These are phyloP conservation scores for Mycena polygramma DNA, from an alignment of 768 basidiomycete genomes.

Conservation along the genomic window DNA sequence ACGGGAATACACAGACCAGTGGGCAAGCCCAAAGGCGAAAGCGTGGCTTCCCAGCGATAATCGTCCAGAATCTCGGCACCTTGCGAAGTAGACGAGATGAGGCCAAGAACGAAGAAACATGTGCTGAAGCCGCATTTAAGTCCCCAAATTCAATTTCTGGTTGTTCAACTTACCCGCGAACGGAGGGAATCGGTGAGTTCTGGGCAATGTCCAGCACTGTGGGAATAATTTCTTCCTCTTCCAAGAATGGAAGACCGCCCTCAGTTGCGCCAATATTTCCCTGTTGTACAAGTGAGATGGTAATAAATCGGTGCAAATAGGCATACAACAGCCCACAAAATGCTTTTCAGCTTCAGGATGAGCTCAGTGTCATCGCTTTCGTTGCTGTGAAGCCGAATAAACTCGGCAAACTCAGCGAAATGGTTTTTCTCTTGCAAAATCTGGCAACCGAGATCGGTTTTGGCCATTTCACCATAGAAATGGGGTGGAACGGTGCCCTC, in stretches of 20 bases:
- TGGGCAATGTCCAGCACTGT: conserved; percentile 93
- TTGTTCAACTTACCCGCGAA: conserved; percentile 78
- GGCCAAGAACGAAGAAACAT: conserved; percentile 94
- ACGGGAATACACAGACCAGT: conserved; percentile 93
- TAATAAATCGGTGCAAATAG: not conserved
- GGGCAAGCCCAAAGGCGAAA: conserved; percentile 86
- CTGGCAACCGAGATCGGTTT: conserved; percentile 95
- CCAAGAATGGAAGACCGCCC: conserved; percentile 93
- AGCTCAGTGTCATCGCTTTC: conserved; percentile 88
- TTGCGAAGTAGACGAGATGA: conserved; percentile 91
- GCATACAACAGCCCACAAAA: conserved; percentile 93
- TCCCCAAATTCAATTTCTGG: not conserved
- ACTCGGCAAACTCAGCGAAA: conserved; percentile 90
- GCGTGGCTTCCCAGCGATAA: conserved; percentile 92
- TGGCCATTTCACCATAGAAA: conserved; percentile 98
- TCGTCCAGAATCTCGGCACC: conserved; percentile 96
- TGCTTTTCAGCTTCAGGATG: conserved; percentile 92
- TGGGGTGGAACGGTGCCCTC: conserved; percentile 93
- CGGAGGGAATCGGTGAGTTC: conserved; percentile 88
- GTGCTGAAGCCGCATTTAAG: conserved; percentile 67
- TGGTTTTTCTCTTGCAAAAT: conserved; percentile 92
- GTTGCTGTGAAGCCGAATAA: conserved; percentile 88
- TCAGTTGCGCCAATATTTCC: conserved; percentile 94
- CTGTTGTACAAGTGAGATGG: conserved; percentile 54
- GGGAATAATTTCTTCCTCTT: conserved; percentile 95